phyloP scores from a whole-genome alignment of 441 rosid genomes.

The Breynia disticha region DNA sequence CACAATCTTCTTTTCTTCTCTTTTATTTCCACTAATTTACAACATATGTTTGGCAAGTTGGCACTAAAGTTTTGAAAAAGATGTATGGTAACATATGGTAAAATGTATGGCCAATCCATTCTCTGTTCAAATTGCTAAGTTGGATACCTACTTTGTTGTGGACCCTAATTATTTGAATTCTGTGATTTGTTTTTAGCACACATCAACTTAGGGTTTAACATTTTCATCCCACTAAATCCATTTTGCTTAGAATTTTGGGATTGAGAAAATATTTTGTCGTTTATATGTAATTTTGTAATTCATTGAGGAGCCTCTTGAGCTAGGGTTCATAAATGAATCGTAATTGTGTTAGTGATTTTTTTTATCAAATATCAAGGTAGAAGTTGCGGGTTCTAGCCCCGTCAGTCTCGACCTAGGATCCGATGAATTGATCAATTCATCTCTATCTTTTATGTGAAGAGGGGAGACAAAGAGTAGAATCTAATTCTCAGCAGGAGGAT shows the following conservation, averaged over 20 bases:
- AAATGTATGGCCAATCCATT: not conserved
- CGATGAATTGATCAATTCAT: too few species aligned
- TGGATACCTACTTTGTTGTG: constrained; percentile 19
- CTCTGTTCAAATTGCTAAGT: constrained; percentile 16
- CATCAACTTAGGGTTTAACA: constrained; percentile 1
- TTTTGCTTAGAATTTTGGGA: not conserved
- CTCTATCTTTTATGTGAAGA: too few species aligned
- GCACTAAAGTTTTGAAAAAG: constrained; percentile 3
- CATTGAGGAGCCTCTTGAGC: not conserved
- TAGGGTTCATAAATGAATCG: too few species aligned
- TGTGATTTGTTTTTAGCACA: not conserved
- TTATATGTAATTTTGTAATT: too few species aligned
- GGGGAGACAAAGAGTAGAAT: too few species aligned
- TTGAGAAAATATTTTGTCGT: not conserved
- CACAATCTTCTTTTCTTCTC: constrained; percentile 9
- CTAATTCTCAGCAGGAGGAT: too few species aligned
- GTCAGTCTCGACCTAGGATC: too few species aligned
- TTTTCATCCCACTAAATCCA: constrained; percentile 2
- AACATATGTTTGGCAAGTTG: constrained; percentile 1
- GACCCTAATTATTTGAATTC: constrained; percentile 11
- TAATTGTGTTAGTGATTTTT: too few species aligned
- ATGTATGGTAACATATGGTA: not conserved
- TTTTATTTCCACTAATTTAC: not conserved
- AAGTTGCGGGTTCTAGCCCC: too few species aligned
- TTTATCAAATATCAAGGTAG: too few species aligned